Percentiles rank a stretch among this genome's conserved stretches.
phyloP scores from a whole-genome alignment of 2,329 filamentous ascomycete genomes.

The Penicillium brasilianum region DNA sequence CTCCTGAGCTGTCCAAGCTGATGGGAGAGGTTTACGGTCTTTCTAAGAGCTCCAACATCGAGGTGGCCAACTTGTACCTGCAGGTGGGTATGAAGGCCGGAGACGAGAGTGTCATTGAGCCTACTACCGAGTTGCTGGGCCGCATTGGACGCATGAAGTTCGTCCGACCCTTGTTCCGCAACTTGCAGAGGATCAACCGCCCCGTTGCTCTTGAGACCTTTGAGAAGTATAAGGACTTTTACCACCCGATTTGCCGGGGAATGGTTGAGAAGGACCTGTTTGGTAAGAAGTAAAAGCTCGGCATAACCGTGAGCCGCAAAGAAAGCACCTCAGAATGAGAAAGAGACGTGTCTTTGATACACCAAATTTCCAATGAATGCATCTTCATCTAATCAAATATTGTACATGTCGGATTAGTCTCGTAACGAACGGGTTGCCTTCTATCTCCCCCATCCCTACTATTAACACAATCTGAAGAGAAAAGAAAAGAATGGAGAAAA shows the following conservation, averaged over 20 bases:
- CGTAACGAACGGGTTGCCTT: not conserved
- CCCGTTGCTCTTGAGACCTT: conserved; percentile 80
- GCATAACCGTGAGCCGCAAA: not conserved
- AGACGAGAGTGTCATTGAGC: conserved; percentile 70
- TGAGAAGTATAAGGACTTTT: conserved; percentile 86
- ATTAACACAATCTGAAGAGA: conserved; percentile 5
- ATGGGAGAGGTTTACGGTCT: conserved; percentile 80
- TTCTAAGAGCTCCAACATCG: conserved; percentile 77
- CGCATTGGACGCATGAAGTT: conserved; percentile 96
- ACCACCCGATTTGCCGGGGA: conserved; percentile 87
- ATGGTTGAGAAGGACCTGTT: conserved; percentile 87
- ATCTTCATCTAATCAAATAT: conserved; percentile 17
- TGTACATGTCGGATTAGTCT: conserved; percentile 21
- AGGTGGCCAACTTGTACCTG: conserved; percentile 81
- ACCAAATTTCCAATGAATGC: not conserved
- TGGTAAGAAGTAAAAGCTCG: conserved; percentile 42
- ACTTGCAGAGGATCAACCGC: conserved; percentile 74
- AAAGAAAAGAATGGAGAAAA: conserved; percentile 6
- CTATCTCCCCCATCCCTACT: not conserved
- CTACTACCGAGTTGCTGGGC: conserved; percentile 75
- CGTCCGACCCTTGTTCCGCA: conserved; percentile 81
- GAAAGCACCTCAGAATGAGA: not conserved
- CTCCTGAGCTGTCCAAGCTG: conserved; percentile 66
- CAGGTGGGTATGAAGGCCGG: conserved; percentile 76
- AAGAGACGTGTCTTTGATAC: not conserved